phyloP scores from a whole-genome alignment of 1,284 basidiomycete species.

The Fomitiporia mediterranea region DNA sequence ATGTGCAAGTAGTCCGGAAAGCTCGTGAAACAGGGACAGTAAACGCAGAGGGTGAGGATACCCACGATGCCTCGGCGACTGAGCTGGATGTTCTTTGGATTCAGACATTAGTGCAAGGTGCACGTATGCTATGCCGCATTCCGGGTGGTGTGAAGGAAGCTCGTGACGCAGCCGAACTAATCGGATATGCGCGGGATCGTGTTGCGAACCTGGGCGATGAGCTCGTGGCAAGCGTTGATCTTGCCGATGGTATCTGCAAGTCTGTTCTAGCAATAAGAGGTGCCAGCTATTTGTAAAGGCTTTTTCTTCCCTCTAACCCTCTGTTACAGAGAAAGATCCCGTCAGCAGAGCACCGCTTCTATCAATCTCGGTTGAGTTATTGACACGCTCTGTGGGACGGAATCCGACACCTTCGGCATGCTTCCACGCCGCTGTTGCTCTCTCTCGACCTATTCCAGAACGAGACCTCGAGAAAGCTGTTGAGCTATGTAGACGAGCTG shows the following conservation, averaged over 20 bases:
- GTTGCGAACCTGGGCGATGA: constrained; percentile 43
- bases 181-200: constrained; percentile 52
- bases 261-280: constrained; percentile 58
- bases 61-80: constrained; percentile 19
- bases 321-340: constrained; percentile 58
- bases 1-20: constrained; percentile 81
- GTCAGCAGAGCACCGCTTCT: constrained; percentile 57
- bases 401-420: constrained; percentile 59
- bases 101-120: constrained; percentile 65
- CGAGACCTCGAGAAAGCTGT: constrained; percentile 70
- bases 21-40: constrained; percentile 52
- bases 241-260: constrained; percentile 67
- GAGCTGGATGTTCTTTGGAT: constrained; percentile 60
- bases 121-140: constrained; percentile 64
- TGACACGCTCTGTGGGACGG: constrained; percentile 50
- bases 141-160: constrained; percentile 43
- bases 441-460: constrained; percentile 59
- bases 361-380: constrained; percentile 51
- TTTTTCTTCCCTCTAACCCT: neutral
- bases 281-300: too few species aligned
- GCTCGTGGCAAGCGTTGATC: constrained; percentile 49
- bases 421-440: constrained; percentile 78
- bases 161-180: constrained; percentile 52
- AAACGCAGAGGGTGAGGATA: constrained; percentile 23
- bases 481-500: constrained; percentile 64